Percentiles rank a stretch among this genome's conserved stretches.
Conservation (phyloP, 2,329 filamentous ascomycete species). For the Emmonsiellopsis sp. region DNA sequence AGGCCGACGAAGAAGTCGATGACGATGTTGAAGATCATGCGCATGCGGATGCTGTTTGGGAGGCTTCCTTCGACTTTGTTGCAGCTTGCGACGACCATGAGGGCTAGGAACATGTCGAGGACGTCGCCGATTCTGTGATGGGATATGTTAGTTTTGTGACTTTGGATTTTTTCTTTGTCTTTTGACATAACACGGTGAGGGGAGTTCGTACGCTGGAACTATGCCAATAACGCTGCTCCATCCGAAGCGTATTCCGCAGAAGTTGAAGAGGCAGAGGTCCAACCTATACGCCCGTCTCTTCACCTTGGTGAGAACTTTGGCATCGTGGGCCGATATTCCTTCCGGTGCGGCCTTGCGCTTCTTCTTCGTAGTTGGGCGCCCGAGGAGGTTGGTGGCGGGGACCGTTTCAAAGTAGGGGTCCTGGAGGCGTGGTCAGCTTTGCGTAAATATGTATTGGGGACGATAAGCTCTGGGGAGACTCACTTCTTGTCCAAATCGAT, state of each 20-base stretch:
- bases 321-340: conserved; percentile 76
- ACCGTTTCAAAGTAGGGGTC: conserved; percentile 86
- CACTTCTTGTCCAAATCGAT: conserved; percentile 35
- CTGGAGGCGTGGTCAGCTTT: conserved; percentile 37
- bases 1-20: conserved; percentile 42
- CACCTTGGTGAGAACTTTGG: conserved; percentile 71
- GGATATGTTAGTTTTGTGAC: neutral
- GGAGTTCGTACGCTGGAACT: conserved; percentile 56
- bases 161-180: neutral
- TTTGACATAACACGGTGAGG: neutral
- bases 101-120: conserved; percentile 62
- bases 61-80: conserved; percentile 69
- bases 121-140: conserved; percentile 61
- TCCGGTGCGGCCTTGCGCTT: conserved; percentile 74
- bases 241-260: conserved; percentile 74
- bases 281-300: conserved; percentile 78
- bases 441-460: neutral
- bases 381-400: conserved; percentile 60
- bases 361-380: conserved; percentile 63
- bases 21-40: conserved; percentile 73
- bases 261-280: conserved; percentile 75
- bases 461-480: neutral
- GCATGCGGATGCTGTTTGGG: conserved; percentile 43
- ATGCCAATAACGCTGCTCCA: conserved; percentile 82
- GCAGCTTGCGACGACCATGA: conserved; percentile 67